Conservation (phyloP, 169 alveolate genomes). For the Eimeria zaria region DNA sequence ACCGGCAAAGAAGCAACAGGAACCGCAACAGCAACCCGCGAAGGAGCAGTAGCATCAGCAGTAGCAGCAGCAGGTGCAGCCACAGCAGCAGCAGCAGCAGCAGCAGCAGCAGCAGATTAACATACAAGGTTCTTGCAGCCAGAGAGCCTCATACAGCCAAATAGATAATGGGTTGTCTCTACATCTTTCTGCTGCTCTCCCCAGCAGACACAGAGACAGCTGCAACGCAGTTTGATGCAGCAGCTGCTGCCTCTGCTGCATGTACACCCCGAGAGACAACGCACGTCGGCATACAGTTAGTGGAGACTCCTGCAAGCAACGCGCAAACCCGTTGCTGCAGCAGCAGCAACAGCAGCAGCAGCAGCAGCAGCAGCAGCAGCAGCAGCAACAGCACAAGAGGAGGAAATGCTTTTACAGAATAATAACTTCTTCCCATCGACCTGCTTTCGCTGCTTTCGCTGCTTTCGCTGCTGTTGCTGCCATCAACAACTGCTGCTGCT, state of each 20-base stretch:
- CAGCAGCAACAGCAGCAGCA: not conserved
- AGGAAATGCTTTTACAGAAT: not conserved
- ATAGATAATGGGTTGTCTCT: not conserved
- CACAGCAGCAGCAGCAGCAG: not conserved
- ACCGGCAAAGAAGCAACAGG: no score
- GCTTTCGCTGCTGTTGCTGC: not conserved
- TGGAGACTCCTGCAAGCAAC: constrained; percentile 24
- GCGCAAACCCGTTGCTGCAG: constrained; percentile 27
- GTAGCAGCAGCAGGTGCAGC: not conserved
- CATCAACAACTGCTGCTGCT: not conserved
- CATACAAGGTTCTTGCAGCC: constrained; percentile 15
- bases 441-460: not conserved
- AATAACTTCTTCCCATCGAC: not conserved
- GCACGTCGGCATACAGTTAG: not conserved
- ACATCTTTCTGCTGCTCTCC: constrained; percentile 8
- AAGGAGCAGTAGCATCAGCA: not conserved
- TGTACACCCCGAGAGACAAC: constrained; percentile 12
- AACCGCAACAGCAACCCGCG: not conserved
- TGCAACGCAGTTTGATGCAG: not conserved
- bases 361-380: constrained; percentile 9
- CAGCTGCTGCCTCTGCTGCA: constrained; percentile 32
- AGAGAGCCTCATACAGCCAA: not conserved
- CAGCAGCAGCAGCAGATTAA: not conserved
- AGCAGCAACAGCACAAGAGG: not conserved
- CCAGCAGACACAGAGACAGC: not conserved